Evolutionary conservation across 2,329 filamentous ascomycete genomes (phyloP), one percentile per base, ranked within the genome.

Genomic region (Aspergillus terreus): DNA sequence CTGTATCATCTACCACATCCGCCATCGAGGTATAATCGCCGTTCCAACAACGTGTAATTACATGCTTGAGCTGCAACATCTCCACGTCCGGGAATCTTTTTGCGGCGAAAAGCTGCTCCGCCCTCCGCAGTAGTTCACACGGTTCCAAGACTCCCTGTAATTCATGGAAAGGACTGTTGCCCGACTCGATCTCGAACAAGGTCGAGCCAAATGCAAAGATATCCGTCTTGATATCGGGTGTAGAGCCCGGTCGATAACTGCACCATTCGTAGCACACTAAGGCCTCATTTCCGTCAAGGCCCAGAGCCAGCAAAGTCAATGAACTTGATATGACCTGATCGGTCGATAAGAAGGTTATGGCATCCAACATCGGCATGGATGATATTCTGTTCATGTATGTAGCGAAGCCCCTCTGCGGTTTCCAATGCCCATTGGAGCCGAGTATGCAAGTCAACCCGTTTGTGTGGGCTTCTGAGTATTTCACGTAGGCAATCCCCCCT

Each of bases 131-230:
- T 27, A 27, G 5, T 9, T 27, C 25, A 2, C 38, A 41, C 10
- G 38, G 11, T 15, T 6, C n/a, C 15, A 41, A 21, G 11, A 41
- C 15, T 4, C 21, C 21, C 21, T 41, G 27, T 49, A 58, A 27
- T 50, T 50, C 19, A 56, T 47, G 19, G 19, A 17, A 12, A 49
- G 23, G 23, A 7, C 3, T 4, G 7, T 25, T 25, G 23, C 23
- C 44, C 10, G 55, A 49, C 36, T 57, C 55, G 35, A 59, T 50
- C 40, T 59, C 55, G 36, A 59, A 59, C 6, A 58, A 44, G 19
- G 47, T 56, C 17, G 52, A 59, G 15, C 55, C 57, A 46, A 58
- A 58, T 10, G 57, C 57, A 40, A 59, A 57, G 38, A 58, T 58
- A 50, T 60, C 58, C 21, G 56, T 54, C 40, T 48, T 48, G 32